Evolutionary conservation across 2,329 filamentous ascomycete genomes (phyloP).

Genomic region (Claviceps lovelessii): DNA sequence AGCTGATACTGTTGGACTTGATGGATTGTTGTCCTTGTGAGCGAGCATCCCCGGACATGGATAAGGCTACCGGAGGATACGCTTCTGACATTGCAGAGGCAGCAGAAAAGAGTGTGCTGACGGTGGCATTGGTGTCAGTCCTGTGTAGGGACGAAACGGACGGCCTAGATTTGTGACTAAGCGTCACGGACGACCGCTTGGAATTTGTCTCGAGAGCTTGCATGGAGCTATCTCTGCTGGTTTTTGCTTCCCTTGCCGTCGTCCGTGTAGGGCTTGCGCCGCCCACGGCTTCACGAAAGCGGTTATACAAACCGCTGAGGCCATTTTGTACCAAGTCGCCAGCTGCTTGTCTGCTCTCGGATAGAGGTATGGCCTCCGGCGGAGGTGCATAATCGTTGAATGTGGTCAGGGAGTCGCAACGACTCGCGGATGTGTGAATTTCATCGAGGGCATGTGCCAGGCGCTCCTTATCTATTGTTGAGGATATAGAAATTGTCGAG

Average conservation of each 20-base stretch:
- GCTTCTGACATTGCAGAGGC: slow-evolving; percentile 19
- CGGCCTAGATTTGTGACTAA: slow-evolving; percentile 26
- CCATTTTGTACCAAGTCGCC: slow-evolving; percentile 71
- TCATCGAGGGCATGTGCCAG: slow-evolving; percentile 67
- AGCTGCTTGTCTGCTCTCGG: slow-evolving; percentile 55
- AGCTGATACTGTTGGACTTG: slow-evolving; percentile 35
- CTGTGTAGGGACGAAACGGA: slow-evolving; percentile 27
- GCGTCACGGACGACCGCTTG: slow-evolving; percentile 27
- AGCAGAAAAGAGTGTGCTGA: slow-evolving; percentile 18
- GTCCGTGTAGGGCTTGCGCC: slow-evolving; percentile 37
- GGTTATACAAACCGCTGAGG: slow-evolving; percentile 75
- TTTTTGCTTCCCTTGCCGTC: slow-evolving; percentile 19
- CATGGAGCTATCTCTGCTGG: slow-evolving; percentile 21
- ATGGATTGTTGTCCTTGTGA: slow-evolving; percentile 28
- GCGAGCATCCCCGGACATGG: slow-evolving; percentile 24
- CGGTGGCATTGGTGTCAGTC: slow-evolving; percentile 22
- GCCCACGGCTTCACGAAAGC: slow-evolving; percentile 70
- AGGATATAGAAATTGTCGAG: slow-evolving; percentile 27
- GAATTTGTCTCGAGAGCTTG: slow-evolving; percentile 19
- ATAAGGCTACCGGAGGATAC: slow-evolving; percentile 22
- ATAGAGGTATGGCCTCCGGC: slow-evolving; percentile 39
- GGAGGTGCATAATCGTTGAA: slow-evolving; percentile 84
- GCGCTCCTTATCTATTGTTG: slow-evolving; percentile 50
- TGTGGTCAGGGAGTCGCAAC: slow-evolving; percentile 70
- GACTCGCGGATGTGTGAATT: slow-evolving; percentile 80